These are phyloP conservation scores for Calonectria hawksworthii DNA, from an alignment of 2,329 filamentous ascomycete genomes.

Conservation along the genomic window DNA sequence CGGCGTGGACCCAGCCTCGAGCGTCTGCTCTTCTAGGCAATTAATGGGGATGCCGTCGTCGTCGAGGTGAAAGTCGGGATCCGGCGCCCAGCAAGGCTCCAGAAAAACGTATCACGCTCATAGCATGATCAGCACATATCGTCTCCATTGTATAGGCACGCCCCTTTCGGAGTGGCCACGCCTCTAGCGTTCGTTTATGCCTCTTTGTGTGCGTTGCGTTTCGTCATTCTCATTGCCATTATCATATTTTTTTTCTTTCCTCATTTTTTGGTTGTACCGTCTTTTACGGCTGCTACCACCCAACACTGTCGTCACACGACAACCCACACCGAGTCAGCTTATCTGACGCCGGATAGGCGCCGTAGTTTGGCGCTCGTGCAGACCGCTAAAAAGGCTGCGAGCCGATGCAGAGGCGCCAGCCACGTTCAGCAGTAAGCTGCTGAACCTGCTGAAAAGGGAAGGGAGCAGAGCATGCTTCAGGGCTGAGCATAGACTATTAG, in stretches of 20 bases:
- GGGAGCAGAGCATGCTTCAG: neutral
- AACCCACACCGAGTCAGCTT: constrained; percentile 42
- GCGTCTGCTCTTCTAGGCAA: constrained; percentile 22
- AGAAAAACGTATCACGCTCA: constrained; percentile 22
- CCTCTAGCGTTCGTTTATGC: neutral
- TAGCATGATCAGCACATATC: constrained; percentile 27
- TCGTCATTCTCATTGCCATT: neutral
- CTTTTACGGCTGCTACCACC: constrained; percentile 12
- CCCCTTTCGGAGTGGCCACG: neutral
- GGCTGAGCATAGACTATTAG: neutral
- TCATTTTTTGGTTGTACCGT: constrained; percentile 13
- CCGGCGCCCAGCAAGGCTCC: constrained; percentile 32
- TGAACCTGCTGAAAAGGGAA: neutral
- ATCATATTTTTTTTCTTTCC: neutral
- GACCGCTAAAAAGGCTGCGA: constrained; percentile 20
- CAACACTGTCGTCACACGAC: constrained; percentile 29
- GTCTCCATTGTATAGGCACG: neutral
- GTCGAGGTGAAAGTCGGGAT: constrained; percentile 23
- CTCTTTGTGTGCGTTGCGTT: constrained; percentile 3
- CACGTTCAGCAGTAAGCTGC: neutral
- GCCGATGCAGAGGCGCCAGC: neutral
- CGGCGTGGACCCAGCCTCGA: neutral
- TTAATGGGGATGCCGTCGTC: constrained; percentile 27
- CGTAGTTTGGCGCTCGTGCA: constrained; percentile 11
- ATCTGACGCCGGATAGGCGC: constrained; percentile 32